Evolutionary conservation across 1,284 basidiomycete species (phyloP), one percentile per base, ranked within the genome.

Genomic region (Tilletia caries): DNA sequence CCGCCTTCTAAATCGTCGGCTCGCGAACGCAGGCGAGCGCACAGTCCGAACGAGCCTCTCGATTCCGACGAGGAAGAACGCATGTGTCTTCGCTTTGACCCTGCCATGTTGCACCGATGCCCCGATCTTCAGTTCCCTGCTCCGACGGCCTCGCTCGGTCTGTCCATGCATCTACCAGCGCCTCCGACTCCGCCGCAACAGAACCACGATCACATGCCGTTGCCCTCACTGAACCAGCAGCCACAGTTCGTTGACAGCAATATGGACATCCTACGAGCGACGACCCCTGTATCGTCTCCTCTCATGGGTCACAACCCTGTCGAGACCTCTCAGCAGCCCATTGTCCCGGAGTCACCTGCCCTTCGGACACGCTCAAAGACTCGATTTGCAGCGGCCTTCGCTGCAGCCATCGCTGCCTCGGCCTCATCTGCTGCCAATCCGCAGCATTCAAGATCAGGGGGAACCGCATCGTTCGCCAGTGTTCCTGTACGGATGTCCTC

Each of bases 401-500:
- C 58, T 5, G 58, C 58, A 3, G 58, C 58, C 6, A 29, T 27
- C 23, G 54, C 58, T 20, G 58, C 58, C 23, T 25, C 58, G 6
- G 27, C 58, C 18, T 25, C 58, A 25, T 62, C 58, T 3, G 58
- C 33, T 18, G 58, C 58, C 15, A 33, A n/a, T 20, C 32, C 58
- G 3, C 58, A 29, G 15, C 58, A 62, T 23, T 32, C 32, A 3
- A 62, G 32, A 29, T 62, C 58, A 37, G 58, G 33, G 20, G 18
- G 29, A 34, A 18, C 58, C 10, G 18, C 29, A 10, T 62, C 58
- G 3, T 6, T 33, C 20, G 58, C 58, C 10, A 37, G 15, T 34
- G 58, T 62, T 15, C 58, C 58, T 34, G 58, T 62, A 18, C 58
- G 58, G 27, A 62, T 62, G 58, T 62, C 58, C 4, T 62, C 58